These are phyloP conservation scores for Trametes versicolor DNA, from an alignment of 1,284 basidiomycete species.

Conservation along the genomic window DNA sequence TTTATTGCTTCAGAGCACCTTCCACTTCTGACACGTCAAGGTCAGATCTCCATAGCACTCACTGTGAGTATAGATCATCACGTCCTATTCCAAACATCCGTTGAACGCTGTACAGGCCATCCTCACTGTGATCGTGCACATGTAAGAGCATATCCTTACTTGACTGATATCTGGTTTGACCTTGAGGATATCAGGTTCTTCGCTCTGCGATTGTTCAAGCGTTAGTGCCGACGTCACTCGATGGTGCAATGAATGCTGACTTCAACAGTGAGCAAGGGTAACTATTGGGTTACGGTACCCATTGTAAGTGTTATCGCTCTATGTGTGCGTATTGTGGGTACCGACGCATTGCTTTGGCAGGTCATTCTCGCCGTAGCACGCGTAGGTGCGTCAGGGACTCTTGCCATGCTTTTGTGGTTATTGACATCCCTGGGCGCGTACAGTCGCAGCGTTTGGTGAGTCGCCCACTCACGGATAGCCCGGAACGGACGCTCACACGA, in stretches of 20 bases:
- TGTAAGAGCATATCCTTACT: conserved; percentile 23
- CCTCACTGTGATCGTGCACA: conserved; percentile 38
- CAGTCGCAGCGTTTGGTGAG: conserved; percentile 20
- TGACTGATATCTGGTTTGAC: neutral
- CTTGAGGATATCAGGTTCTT: conserved; percentile 34
- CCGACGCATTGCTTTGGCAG: conserved; percentile 11
- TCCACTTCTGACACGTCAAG: neutral
- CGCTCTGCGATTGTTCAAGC: conserved; percentile 32
- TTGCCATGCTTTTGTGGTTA: too few species aligned
- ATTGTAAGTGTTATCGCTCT: conserved; percentile 27
- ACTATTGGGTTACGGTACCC: conserved; percentile 36
- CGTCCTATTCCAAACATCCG: neutral
- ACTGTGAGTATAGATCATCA: conserved; percentile 24
- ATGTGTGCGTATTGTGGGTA: neutral
- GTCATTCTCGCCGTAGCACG: conserved; percentile 30
- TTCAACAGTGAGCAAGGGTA: conserved; percentile 39
- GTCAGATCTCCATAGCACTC: conserved; percentile 37
- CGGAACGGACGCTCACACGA: conserved; percentile 10
- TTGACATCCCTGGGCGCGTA: neutral
- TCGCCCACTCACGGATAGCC: neutral
- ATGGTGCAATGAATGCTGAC: neutral
- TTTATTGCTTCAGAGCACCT: neutral
- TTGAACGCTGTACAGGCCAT: conserved; percentile 28
- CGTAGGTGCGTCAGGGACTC: conserved; percentile 21
- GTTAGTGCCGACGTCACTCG: conserved; percentile 24